These are phyloP conservation scores for Cladosporium sp. DNA, from an alignment of 2,329 filamentous ascomycete genomes.

Conservation along the genomic window DNA sequence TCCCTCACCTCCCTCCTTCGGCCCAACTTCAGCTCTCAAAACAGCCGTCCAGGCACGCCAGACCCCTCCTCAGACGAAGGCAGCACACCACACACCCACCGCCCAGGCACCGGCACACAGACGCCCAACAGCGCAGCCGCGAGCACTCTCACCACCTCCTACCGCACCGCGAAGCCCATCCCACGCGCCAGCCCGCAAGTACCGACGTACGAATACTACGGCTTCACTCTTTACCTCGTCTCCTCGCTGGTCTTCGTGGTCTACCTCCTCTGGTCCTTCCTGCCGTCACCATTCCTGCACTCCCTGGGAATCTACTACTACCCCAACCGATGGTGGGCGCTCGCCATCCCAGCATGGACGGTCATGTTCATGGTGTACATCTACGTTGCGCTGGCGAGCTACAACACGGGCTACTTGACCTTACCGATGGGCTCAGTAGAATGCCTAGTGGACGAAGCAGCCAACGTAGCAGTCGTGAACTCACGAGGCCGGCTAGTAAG, in stretches of 20 bases:
- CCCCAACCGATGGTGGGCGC: slow-evolving; percentile 95
- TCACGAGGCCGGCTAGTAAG: slow-evolving; percentile 59
- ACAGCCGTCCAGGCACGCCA: slow-evolving; percentile 88
- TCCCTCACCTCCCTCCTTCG: slow-evolving; percentile 89
- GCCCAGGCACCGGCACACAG: slow-evolving; percentile 32
- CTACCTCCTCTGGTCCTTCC: slow-evolving; percentile 79
- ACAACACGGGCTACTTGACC: slow-evolving; percentile 88
- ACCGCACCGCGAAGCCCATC: slow-evolving; percentile 62
- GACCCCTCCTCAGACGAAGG: slow-evolving; percentile 84
- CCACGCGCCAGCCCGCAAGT: slow-evolving; percentile 88
- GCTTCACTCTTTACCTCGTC: slow-evolving; percentile 93
- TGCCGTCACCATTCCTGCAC: slow-evolving; percentile 88
- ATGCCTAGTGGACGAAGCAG: slow-evolving; percentile 88
- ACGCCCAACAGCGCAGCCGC: slow-evolving; percentile 58
- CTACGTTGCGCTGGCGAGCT: slow-evolving; percentile 85
- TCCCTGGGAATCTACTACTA: slow-evolving; percentile 95
- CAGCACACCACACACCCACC: slow-evolving; percentile 24
- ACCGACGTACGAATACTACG: slow-evolving; percentile 99
- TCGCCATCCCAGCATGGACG: slow-evolving; percentile 86
- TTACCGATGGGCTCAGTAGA: slow-evolving; percentile 76
- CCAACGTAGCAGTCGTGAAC: slow-evolving; percentile 81
- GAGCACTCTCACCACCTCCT: slow-evolving; percentile 54
- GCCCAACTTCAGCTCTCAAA: slow-evolving; percentile 62
- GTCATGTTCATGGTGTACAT: slow-evolving; percentile 89
- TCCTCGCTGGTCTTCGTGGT: slow-evolving; percentile 76